Evolutionary conservation across 768 basidiomycete genomes (phyloP), one percentile per base, ranked within the genome.

Genomic region (Chalciporus pseudorubinellus): DNA sequence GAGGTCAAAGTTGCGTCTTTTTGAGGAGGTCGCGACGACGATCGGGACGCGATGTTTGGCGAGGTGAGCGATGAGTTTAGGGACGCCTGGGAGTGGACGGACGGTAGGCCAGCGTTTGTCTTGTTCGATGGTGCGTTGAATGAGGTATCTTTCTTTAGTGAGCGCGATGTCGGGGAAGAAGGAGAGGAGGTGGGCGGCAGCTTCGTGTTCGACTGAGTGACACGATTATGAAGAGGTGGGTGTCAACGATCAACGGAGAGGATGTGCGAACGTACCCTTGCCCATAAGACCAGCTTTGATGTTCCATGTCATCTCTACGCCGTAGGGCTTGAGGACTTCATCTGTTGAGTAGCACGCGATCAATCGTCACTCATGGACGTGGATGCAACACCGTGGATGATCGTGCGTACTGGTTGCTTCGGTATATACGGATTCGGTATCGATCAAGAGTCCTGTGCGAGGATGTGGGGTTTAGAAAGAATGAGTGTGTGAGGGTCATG

Each of bases 221-320:
- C 34, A 19, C 8, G 13, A 18, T 56, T 39, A 42, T 21, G 31
- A 33, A 33, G 31, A 9, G 34, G 16, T 19, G 39, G 20, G 10
- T n/a, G 18, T 22, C 12, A 22, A 20, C 22, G 13, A 12, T 22
- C 18, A 8, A 24, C 8, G 6, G n/a, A 20, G 22, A 16, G 21
- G 24, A 39, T 22, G 40, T 20, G 24, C 7, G 34, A 44, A 19
- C 75, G 48, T 43, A 89, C 90, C 81, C 74, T 87, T 89, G 48
- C 91, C 91, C 91, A 92, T 93, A 51, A 87, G 80, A 0, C 85
- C 87, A n/a, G 87, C 84, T 63, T 92, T 92, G 51, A 92, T 89
- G 50, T 89, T 85, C 89, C 89, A 92, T 3, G 87, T 88, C 85
- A 93, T 89, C 55, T 80, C 70, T 54, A 82, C 84, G 22, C 88